A percentile compares a stretch with the other conserved stretches of the same genome.
Conservation (phyloP, 23 red algal genomes). For the Pyropia yezoensis region DNA sequence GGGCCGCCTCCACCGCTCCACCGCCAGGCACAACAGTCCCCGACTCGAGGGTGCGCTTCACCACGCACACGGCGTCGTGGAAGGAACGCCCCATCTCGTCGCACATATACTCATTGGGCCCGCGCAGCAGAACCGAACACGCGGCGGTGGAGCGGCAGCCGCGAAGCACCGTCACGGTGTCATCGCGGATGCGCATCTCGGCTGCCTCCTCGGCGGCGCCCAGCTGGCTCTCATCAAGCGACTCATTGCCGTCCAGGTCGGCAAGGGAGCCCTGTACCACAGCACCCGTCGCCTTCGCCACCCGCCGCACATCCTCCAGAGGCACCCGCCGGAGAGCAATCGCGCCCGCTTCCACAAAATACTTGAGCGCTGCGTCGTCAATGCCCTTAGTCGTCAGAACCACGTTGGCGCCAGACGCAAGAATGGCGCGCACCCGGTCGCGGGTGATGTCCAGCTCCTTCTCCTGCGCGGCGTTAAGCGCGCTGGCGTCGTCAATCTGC, state of each 20-base stretch:
- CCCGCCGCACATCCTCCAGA: constrained; percentile 67
- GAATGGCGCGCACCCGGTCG: constrained; percentile 54
- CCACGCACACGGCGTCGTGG: constrained; percentile 73
- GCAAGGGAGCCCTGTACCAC: constrained; percentile 69
- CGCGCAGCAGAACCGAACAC: constrained; percentile 77
- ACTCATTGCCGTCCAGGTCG: constrained; percentile 81
- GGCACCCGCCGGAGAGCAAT: constrained; percentile 82
- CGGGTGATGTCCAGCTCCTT: constrained; percentile 88
- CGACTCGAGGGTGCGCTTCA: constrained; percentile 82
- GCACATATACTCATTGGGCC: constrained; percentile 94
- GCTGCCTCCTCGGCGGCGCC: constrained; percentile 80
- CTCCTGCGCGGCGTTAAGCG: constrained; percentile 64
- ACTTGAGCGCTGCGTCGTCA: constrained; percentile 94
- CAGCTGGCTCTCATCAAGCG: constrained; percentile 71
- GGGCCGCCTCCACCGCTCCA: constrained; percentile 74
- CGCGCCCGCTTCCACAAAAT: constrained; percentile 79
- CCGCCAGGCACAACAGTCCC: constrained; percentile 82
- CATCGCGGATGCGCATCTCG: constrained; percentile 80
- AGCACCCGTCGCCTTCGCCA: constrained; percentile 86
- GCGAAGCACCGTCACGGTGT: constrained; percentile 59
- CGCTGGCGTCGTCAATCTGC: constrained; percentile 67
- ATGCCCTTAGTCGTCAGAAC: constrained; percentile 93
- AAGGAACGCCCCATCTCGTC: constrained; percentile 94
- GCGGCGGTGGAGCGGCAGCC: constrained; percentile 53
- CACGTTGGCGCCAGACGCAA: constrained; percentile 88